Evolutionary conservation across 2,329 filamentous ascomycete genomes (phyloP).

Genomic region (Stagonosporopsis cucurbitacearum): DNA sequence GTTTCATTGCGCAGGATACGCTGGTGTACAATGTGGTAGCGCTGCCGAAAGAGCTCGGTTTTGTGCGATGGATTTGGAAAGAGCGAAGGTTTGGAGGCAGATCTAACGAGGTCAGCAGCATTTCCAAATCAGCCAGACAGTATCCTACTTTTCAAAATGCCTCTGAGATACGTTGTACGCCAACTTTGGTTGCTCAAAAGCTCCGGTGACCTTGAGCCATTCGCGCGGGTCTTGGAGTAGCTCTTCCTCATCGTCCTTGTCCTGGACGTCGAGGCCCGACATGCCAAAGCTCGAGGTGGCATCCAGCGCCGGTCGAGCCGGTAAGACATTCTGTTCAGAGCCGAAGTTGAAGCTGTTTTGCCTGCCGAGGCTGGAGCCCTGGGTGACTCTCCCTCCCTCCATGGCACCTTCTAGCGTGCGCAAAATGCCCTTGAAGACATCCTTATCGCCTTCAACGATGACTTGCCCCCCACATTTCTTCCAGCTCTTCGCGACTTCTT

Average conservation of each 20-base stretch:
- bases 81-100: constrained; percentile 50
- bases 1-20: constrained; percentile 89
- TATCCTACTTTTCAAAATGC: constrained; percentile 78
- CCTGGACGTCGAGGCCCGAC: constrained; percentile 58
- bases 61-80: constrained; percentile 82
- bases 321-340: constrained; percentile 34
- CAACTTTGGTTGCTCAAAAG: constrained; percentile 84
- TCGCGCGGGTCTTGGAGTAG: constrained; percentile 71
- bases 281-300: constrained; percentile 70
- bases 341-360: constrained; percentile 71
- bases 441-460: constrained; percentile 81
- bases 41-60: constrained; percentile 83
- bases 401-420: constrained; percentile 86
- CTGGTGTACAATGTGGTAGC: constrained; percentile 92
- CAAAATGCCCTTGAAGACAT: constrained; percentile 78
- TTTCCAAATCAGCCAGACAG: neutral
- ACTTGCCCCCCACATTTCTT: constrained; percentile 87
- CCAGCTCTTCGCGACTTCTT: constrained; percentile 91
- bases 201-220: constrained; percentile 84
- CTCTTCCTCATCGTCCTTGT: constrained; percentile 62
- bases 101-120: constrained; percentile 36
- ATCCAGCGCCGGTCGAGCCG: constrained; percentile 53
- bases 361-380: constrained; percentile 63
- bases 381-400: constrained; percentile 76
- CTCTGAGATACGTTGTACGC: constrained; percentile 82